A percentile compares a stretch with the other conserved stretches of the same genome.
phyloP scores from a whole-genome alignment of 2,329 filamentous ascomycete genomes.

The Botrytis hyacinthi region DNA sequence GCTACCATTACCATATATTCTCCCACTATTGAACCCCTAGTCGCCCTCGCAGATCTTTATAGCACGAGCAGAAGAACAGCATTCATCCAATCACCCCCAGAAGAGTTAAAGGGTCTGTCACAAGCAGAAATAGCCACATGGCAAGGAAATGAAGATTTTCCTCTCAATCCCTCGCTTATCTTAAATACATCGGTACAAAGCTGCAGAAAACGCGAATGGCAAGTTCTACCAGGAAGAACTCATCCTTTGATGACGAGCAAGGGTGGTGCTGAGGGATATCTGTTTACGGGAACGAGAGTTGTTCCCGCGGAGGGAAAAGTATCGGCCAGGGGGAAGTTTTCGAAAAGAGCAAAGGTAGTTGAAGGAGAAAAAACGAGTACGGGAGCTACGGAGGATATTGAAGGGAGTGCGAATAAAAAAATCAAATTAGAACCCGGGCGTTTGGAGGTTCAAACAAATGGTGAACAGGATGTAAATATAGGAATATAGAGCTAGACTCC shows the following conservation, averaged over 20 bases:
- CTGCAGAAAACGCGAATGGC: slow-evolving; percentile 75
- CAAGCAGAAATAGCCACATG: slow-evolving; percentile 53
- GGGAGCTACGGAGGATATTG: slow-evolving; percentile 1
- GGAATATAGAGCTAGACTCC: slow-evolving; percentile 2
- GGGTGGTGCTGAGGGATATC: slow-evolving; percentile 85
- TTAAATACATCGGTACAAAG: slow-evolving; percentile 80
- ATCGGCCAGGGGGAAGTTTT: slow-evolving; percentile 75
- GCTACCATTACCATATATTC: slow-evolving; percentile 85
- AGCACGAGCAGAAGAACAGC: slow-evolving; percentile 75
- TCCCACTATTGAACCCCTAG: slow-evolving; percentile 74
- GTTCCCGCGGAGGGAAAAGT: slow-evolving; percentile 77
- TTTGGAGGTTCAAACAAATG: slow-evolving; percentile 15
- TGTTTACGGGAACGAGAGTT: slow-evolving; percentile 81
- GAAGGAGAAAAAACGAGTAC: slow-evolving; percentile 17
- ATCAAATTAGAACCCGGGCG: slow-evolving; percentile 13
- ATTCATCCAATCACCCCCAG: slow-evolving; percentile 58
- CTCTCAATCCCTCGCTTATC: slow-evolving; percentile 80
- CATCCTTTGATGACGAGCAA: slow-evolving; percentile 90
- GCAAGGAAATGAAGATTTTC: slow-evolving; percentile 71
- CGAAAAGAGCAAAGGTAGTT: slow-evolving; percentile 28
- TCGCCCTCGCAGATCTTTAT: slow-evolving; percentile 77
- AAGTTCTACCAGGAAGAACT: slow-evolving; percentile 86
- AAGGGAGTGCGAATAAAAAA: slow-evolving; percentile 20
- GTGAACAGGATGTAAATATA: slow-evolving; percentile 18
- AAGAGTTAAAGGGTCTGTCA: slow-evolving; percentile 43